Percentiles rank a stretch among this genome's conserved stretches.
phyloP scores from a whole-genome alignment of 441 rosid species.

The Mallotus repandus region DNA sequence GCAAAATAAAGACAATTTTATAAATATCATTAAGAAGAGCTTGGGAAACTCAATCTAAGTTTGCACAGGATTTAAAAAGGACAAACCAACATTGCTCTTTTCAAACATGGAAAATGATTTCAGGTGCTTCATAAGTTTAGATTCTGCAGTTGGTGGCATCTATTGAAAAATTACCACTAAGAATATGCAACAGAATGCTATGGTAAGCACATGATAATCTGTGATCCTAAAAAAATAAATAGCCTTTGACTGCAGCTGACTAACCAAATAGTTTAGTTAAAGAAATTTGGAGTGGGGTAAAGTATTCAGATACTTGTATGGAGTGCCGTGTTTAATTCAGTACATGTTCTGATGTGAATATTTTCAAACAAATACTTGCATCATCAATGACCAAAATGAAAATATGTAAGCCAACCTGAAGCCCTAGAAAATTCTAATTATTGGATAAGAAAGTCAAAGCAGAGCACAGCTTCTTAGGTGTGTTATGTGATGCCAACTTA shows the following conservation, averaged over 20 bases:
- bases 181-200: neutral
- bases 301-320: neutral
- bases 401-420: neutral
- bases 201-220: neutral
- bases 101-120: neutral
- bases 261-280: neutral
- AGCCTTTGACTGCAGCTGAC: neutral
- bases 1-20: neutral
- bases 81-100: neutral
- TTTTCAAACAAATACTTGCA: neutral
- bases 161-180: neutral
- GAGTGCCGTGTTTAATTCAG: neutral
- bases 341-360: neutral
- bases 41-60: neutral
- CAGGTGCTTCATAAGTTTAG: neutral
- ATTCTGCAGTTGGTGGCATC: neutral
- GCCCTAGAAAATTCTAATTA: neutral
- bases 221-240: neutral
- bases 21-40: neutral
- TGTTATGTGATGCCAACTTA: neutral
- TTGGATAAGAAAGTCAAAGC: neutral
- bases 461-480: neutral
- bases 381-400: neutral
- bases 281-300: neutral
- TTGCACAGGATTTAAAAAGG: neutral